Evolutionary conservation across 495 filamentous ascomycete genomes (phyloP).

Genomic region (Penicillium simplicissimum): DNA sequence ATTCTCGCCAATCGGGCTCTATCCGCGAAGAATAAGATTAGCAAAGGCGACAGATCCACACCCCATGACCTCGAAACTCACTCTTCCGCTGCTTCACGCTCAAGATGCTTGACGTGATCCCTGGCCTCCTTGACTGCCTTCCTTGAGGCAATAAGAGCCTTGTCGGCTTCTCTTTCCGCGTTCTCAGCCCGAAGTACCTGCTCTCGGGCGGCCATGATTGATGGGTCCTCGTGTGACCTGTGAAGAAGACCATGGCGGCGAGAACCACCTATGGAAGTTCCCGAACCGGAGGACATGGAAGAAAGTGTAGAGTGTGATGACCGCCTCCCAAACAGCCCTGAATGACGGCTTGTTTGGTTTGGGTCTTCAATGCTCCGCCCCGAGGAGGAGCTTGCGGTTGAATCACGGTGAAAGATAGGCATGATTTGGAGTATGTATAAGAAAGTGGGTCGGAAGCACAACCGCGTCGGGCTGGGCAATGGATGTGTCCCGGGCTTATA

Average conservation of each 20-base stretch:
- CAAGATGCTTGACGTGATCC: slow-evolving; percentile 62
- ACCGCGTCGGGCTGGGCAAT: too few species aligned
- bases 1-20: slow-evolving; percentile 60
- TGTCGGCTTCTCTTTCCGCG: slow-evolving; percentile 63
- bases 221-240: slow-evolving; percentile 55
- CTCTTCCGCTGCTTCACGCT: slow-evolving; percentile 65
- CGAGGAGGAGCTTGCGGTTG: slow-evolving; percentile 22
- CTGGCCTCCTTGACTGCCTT: slow-evolving; percentile 59
- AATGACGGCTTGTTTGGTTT: slow-evolving; percentile 6
- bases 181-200: slow-evolving; percentile 58
- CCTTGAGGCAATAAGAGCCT: slow-evolving; percentile 56
- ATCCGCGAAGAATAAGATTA: neutral
- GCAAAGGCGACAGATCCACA: neutral
- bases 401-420: slow-evolving; percentile 35
- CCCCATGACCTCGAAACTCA: slow-evolving; percentile 19
- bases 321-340: slow-evolving; percentile 16
- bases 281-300: slow-evolving; percentile 7
- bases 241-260: slow-evolving; percentile 47
- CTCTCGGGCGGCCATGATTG: slow-evolving; percentile 57
- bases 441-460: neutral
- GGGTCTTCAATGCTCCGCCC: slow-evolving; percentile 20
- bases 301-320: slow-evolving; percentile 16
- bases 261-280: slow-evolving; percentile 30
- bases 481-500: neutral
- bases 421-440: slow-evolving; percentile 6